Conservation (phyloP, 257 asterid genomes). For the Scutellaria minor region DNA sequence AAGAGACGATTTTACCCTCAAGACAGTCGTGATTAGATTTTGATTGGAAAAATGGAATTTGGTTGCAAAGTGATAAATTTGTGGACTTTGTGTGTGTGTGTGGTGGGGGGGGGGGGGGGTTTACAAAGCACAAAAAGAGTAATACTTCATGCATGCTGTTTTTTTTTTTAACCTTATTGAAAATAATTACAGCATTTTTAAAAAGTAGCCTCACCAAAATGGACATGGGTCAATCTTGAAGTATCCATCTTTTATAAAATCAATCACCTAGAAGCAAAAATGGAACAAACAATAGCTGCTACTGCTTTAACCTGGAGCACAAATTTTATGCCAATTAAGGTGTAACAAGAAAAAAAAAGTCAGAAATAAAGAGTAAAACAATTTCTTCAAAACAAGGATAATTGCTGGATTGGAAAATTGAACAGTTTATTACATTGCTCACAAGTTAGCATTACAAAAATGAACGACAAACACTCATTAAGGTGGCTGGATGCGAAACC, state of each 20-base stretch:
- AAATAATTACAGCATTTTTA: not conserved
- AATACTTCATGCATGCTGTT: not conserved
- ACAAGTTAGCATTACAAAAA: slow-evolving; percentile 31
- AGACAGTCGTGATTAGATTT: not conserved
- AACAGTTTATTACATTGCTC: slow-evolving; percentile 32
- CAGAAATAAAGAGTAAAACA: not conserved
- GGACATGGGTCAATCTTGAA: not conserved
- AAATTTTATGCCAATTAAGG: too few relatives aligned
- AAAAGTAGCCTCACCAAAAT: not conserved
- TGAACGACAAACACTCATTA: slow-evolving; percentile 21
- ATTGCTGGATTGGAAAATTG: slow-evolving; percentile 8
- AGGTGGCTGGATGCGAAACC: slow-evolving; percentile 35
- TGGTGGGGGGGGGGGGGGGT: too few relatives aligned
- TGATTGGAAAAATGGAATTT: too few relatives aligned
- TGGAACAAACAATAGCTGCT: too few relatives aligned
- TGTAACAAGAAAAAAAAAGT: too few relatives aligned
- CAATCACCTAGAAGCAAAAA: not conserved
- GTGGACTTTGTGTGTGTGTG: too few relatives aligned
- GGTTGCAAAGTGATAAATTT: too few relatives aligned
- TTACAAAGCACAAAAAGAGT: not conserved
- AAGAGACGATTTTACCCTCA: too few relatives aligned
- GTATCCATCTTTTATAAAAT: not conserved
- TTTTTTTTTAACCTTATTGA: not conserved
- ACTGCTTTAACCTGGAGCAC: too few relatives aligned
- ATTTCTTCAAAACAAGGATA: slow-evolving; percentile 2